Base-by-base conservation (phyloP, 2,329 filamentous ascomycete genomes). In the Aspergillus candidus region DNA sequence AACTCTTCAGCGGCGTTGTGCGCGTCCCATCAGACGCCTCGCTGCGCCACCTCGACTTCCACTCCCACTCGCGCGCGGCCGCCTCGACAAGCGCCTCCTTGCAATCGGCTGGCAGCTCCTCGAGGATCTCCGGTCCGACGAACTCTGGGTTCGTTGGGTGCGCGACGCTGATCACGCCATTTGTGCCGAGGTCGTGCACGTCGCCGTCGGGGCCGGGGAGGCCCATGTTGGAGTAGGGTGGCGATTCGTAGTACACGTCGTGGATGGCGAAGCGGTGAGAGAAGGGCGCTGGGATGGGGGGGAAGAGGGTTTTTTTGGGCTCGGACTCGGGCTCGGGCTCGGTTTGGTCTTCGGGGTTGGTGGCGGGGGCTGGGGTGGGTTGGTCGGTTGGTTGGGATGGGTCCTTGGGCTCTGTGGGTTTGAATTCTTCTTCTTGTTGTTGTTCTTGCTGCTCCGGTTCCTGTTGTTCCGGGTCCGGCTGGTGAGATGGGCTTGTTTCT, bases 1-100 rank as follows among this genome's bases (percentile, higher is more conserved):
- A 69, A 32, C 65, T 69, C 56, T 67, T 64, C 12, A 59, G 50
- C 6, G 65, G 57, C 8, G 52, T 54, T 12, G 55, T 54, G 14
- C 65, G 56, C 12, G 57, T 44, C 4, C 74, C 75, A 58, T 79
- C 78, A 8, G 74, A 67, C 31, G 65, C 72, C 67, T 96, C 90
- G 4, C 78, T 75, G 12, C 78, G 78, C 88, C 89, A 95, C 50
- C 75, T 77, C 29, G 67, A 72, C 63, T 86, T 86, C 86, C 89
- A 97, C 42, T 76, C 68, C 48, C 69, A 65, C 65, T 95, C 87
- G 43, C 76, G 73, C 10, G 69, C 68, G 40, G 82, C 71, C 3
- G 87, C 83, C 41, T 77, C 72, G 40, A 88, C 73, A 50, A 95
- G 89, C 0, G 86, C 84, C 32, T 73, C 70, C 32, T 84, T 78